Conservation (phyloP, 2,329 filamentous ascomycete species). For the Nemania diffusa region DNA sequence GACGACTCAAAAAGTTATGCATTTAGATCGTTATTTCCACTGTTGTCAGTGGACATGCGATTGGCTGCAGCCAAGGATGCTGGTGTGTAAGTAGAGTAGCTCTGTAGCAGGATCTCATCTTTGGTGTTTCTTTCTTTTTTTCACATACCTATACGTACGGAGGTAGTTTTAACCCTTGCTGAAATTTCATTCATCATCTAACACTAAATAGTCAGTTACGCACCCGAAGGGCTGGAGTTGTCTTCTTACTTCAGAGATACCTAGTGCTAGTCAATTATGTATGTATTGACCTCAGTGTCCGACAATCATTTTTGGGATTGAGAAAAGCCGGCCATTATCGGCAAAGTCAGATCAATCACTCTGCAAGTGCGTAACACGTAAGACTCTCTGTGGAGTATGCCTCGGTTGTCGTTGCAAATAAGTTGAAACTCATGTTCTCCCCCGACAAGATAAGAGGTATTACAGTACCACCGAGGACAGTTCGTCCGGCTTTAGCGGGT, state of each 20-base stretch:
- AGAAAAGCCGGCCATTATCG: not conserved
- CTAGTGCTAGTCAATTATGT: too few species aligned
- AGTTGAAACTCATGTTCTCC: not conserved
- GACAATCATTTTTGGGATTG: not conserved
- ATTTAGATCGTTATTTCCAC: not conserved
- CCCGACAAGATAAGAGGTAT: constrained; percentile 10
- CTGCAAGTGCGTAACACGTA: not conserved
- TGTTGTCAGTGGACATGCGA: constrained; percentile 1
- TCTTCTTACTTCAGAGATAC: not conserved
- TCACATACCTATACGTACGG: too few species aligned
- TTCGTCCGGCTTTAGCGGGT: constrained; percentile 16
- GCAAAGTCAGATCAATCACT: constrained; percentile 34
- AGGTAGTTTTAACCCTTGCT: not conserved
- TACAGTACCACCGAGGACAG: too few species aligned
- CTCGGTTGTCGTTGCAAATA: not conserved
- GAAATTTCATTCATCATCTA: not conserved
- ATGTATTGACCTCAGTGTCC: not conserved
- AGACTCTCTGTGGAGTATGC: not conserved
- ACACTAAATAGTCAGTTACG: not conserved
- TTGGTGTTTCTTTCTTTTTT: not conserved
- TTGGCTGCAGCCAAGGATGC: not conserved
- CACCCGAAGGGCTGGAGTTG: not conserved
- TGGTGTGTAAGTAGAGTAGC: constrained; percentile 1
- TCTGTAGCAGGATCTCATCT: not conserved
- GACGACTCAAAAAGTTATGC: not conserved